phyloP scores from a whole-genome alignment of 108 stramenopile genomes.

The Pseudonitzschia pungens region DNA sequence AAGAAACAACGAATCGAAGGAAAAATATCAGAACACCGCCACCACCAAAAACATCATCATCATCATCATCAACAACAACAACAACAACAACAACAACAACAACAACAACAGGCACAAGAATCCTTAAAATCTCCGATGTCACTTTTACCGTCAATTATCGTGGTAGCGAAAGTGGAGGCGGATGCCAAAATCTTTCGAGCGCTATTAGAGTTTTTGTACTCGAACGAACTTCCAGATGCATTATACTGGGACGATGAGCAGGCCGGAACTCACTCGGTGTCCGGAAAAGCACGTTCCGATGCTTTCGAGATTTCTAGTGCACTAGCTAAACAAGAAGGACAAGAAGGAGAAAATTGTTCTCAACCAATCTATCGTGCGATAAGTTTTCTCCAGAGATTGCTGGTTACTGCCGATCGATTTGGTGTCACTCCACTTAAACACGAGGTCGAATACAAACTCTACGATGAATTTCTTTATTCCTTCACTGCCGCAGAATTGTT shows the following conservation, averaged over 20 bases:
- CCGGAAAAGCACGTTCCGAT: no score
- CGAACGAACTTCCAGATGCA: neutral
- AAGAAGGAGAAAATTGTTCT: neutral
- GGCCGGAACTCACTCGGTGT: neutral
- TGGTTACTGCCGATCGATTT: constrained; percentile 22
- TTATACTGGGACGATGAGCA: neutral
- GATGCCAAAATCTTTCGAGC: neutral
- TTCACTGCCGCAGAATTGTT: constrained; percentile 5
- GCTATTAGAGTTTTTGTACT: neutral
- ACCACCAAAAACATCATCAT: no score
- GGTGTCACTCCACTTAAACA: constrained; percentile 14
- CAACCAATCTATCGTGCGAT: neutral
- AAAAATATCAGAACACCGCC: no score
- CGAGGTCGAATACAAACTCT: constrained; percentile 1
- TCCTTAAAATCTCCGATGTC: neutral
- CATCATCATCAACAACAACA: no score
- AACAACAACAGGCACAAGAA: neutral
- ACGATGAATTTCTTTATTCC: neutral
- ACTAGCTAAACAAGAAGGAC: neutral
- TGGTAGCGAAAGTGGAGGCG: neutral
- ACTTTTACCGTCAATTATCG: neutral
- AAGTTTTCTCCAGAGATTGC: neutral
- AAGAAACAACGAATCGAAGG: neutral
- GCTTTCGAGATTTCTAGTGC: no score
- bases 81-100: no score